A percentile compares a stretch with the other conserved stretches of the same genome.
Evolutionary conservation across 306 rosid genomes (phyloP).

Genomic region (Castanea crenata): DNA sequence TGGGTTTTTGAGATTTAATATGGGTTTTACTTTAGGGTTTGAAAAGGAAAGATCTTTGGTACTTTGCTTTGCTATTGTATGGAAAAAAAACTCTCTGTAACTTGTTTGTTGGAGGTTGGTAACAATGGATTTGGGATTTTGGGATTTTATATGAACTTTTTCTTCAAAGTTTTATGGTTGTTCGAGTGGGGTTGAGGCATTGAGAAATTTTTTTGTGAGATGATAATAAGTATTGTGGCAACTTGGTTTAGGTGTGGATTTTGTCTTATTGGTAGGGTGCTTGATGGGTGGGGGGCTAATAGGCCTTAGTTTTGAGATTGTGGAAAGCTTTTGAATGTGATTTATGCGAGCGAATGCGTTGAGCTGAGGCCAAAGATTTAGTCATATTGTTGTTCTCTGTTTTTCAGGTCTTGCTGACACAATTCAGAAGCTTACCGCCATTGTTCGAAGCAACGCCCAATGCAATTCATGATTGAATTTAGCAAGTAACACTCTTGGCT

Average conservation of each 20-base stretch:
- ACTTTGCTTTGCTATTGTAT: no score
- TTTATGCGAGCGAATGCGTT: neutral
- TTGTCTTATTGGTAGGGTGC: neutral
- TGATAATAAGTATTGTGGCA: neutral
- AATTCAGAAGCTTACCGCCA: slow-evolving; percentile 90
- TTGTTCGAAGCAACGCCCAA: slow-evolving; percentile 75
- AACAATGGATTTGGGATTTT: neutral
- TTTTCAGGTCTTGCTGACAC: slow-evolving; percentile 69
- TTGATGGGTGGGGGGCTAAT: neutral
- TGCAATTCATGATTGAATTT: slow-evolving; percentile 64
- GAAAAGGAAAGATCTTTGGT: no score
- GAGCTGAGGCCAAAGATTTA: neutral
- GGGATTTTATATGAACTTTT: neutral
- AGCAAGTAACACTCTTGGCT: slow-evolving; percentile 67
- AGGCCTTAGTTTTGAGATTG: neutral
- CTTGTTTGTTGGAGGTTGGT: no score
- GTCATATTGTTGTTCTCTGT: neutral
- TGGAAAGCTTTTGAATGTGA: neutral
- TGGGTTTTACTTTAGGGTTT: neutral
- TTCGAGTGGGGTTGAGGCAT: neutral
- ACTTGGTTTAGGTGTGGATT: neutral
- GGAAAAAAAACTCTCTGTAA: no score
- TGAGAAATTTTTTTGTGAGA: neutral
- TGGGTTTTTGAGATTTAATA: slow-evolving; percentile 6
- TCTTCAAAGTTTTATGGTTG: neutral